Evolutionary conservation across 805 yeast genomes (phyloP).

Genomic region (Candida odintsovae): DNA sequence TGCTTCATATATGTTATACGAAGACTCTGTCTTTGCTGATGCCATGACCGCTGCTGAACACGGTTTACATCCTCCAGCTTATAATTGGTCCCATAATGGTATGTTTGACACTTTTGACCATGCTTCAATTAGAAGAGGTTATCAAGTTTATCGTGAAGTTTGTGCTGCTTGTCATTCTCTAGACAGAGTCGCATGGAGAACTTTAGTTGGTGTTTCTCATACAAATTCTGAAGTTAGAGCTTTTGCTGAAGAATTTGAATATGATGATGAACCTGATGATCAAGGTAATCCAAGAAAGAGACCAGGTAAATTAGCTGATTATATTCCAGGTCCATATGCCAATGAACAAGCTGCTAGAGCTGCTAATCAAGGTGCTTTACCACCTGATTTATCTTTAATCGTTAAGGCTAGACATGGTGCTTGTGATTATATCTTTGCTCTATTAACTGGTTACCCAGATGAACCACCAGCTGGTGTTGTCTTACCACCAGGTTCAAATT

Average conservation of each 20-base stretch:
- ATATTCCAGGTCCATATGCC: constrained; percentile 90
- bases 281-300: constrained; percentile 98
- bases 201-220: constrained; percentile 94
- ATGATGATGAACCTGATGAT: constrained; percentile 98
- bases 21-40: constrained; percentile 79
- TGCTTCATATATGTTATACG: constrained; percentile 76
- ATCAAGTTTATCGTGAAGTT: constrained; percentile 97
- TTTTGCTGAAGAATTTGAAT: constrained; percentile 94
- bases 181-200: constrained; percentile 98
- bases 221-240: constrained; percentile 83
- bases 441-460: constrained; percentile 98
- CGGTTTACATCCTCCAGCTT: constrained; percentile 94
- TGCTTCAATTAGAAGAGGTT: constrained; percentile 96
- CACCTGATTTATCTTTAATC: constrained; percentile 95
- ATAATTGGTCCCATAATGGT: constrained; percentile 91
- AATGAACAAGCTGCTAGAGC: constrained; percentile 99
- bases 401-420: constrained; percentile 99
- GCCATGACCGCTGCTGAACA: constrained; percentile 99
- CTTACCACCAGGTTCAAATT: constrained; percentile 91
- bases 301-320: constrained; percentile 96
- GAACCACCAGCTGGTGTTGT: constrained; percentile 97
- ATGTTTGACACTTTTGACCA: constrained; percentile 90
- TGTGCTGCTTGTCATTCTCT: constrained; percentile 99
- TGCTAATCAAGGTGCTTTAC: constrained; percentile 98
- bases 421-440: constrained; percentile 87